Evolutionary conservation across 83 land plant species (phyloP), one percentile per base, ranked within the genome.

Genomic region (Thuja plicata): DNA sequence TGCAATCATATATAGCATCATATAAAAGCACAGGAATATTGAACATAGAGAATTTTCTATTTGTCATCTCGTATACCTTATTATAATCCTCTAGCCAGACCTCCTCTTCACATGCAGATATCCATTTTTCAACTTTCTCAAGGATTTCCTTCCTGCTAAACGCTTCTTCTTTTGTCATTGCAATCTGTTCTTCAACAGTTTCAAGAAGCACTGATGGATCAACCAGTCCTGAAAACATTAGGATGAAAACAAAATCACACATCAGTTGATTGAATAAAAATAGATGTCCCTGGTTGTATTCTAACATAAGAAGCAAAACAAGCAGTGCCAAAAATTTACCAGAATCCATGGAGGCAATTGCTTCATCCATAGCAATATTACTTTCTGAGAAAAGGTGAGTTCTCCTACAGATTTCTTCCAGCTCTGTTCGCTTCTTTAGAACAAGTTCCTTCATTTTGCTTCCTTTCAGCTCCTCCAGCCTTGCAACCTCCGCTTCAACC

Each of bases 51-150:
- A 60, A 87, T 45, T 0, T 32, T n/a, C 77, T 43, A 87, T 19
- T 43, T 27, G 0, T 76, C 16, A 54, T 54, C 0, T 54, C 12
- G 15, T 71, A 45, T 83, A 98, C 99, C 96, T 94, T 95, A 89
- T 95, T 97, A 85, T 98, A 98, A 86, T 98, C 99, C 88, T 98
- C 99, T 70, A 98, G 97, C 99, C 99, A 98, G 54, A 91, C 86
- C 88, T 98, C 99, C 76, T 98, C 99, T 85, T 97, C 98, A 92
- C 99, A 97, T 40, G 97, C 99, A 82, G 92, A 91, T 89, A 95
- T 86, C 99, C 99, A 98, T 89, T 96, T 97, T 89, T 98, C 99
- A 73, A 98, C 94, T 81, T 91, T 96, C 50, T 96, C 98, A 85
- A 98, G 93, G 40, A 98, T 97, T 43, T 98, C 99, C 91, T 94